phyloP scores from a whole-genome alignment of 1,139 yeast genomes.

The Protomyces gravidus region DNA sequence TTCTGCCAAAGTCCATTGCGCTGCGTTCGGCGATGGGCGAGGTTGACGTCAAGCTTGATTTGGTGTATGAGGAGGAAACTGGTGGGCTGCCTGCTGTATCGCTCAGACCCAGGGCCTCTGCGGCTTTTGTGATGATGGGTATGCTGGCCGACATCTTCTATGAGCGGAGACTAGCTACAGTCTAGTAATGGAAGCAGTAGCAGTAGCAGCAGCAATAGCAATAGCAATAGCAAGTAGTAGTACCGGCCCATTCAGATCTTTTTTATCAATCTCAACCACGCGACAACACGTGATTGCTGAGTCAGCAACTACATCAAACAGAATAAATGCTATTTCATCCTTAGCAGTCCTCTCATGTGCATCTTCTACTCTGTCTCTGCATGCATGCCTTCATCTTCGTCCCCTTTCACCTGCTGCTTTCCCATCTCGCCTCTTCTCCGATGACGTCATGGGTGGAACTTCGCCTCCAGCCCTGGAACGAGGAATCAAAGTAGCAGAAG shows the following conservation, averaged over 20 bases:
- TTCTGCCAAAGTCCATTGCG: background rate
- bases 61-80: background rate
- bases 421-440: too few species aligned
- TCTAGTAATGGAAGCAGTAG: background rate
- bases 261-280: background rate
- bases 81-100: slow-evolving; percentile 1
- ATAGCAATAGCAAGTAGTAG: too few species aligned
- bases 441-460: too few species aligned
- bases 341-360: too few species aligned
- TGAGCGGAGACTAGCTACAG: background rate
- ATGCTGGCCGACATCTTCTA: background rate
- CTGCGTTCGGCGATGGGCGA: background rate
- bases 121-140: background rate
- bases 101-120: background rate
- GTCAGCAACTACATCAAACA: background rate
- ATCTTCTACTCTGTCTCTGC: too few species aligned
- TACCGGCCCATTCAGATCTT: too few species aligned
- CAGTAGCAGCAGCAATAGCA: too few species aligned
- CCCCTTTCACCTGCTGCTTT: too few species aligned
- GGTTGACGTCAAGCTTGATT: background rate
- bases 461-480: too few species aligned
- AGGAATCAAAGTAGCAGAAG: too few species aligned
- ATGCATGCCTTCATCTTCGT: too few species aligned
- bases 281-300: background rate
- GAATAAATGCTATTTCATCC: too few species aligned